Base-by-base conservation (phyloP, 116 monocot genomes). In the Posidonia oceanica region DNA sequence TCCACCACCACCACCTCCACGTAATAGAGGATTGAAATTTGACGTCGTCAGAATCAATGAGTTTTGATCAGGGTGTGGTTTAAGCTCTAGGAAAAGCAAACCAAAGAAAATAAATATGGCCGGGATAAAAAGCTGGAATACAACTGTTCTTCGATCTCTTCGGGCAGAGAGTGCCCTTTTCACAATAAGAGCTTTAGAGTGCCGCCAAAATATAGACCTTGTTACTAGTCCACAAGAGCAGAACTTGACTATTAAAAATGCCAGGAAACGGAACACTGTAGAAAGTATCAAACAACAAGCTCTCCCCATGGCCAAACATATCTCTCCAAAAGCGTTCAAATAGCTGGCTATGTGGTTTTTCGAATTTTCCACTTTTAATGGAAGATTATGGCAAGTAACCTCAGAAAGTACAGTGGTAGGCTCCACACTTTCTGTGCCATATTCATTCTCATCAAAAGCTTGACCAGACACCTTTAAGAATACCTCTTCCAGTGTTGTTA, bases 401-500 rank as follows among this genome's bases (percentile, higher is more conserved):
- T 84, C 84, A 63, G 75, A 70, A 63, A 64, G 57, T n/a, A 70
- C 7, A 66, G 4, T 56, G 5, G 66, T 75, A 44, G 75, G 68
- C 60, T 40, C 75, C 41, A 68, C 15, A 65, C 53, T 29, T 63
- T 23, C 66, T 70, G 20, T 69, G 12, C 71, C 55, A 81, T 67
- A 41, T 70, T 82, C 81, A 54, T 68, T 59, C 58, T 84, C 75
- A 53, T 84, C 73, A 53, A 81, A 39, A 54, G 52, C 62, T 66
- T 84, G 78, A 38, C 83, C 84, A 53, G 94, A 71, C 69, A 94
- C 94, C 80, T 79, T 89, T 72, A 94, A 78, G 73, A 94, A 94
- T 16, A 94, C 94, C 64, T 94, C 94, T 75, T 94, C 94, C 68
- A 94, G 52, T 37, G 94, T 94, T 56, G 94, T 94, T 4, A 94